Evolutionary conservation across 2,329 filamentous ascomycete species (phyloP).

Genomic region (Metarhizium brunneum): DNA sequence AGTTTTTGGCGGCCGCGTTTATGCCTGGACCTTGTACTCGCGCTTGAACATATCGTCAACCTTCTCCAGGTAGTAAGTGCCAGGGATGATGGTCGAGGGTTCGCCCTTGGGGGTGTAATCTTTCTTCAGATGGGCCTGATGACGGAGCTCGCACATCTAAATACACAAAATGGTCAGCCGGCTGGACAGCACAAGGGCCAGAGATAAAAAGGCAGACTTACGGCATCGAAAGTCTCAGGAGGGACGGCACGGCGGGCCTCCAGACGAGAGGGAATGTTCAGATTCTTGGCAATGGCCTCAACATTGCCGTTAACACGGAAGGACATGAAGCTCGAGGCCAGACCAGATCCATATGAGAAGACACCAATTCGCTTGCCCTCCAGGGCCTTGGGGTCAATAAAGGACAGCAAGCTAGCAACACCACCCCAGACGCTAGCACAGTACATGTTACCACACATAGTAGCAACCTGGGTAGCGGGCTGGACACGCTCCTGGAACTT

Average conservation of each 20-base stretch:
- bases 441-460: constrained; percentile 64
- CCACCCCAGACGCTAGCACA: constrained; percentile 68
- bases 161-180: constrained; percentile 10
- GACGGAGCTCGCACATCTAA: constrained; percentile 70
- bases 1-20: constrained; percentile 15
- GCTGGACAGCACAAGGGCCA: background rate
- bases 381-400: constrained; percentile 52
- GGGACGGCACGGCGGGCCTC: constrained; percentile 55
- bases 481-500: constrained; percentile 69
- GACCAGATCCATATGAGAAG: constrained; percentile 73
- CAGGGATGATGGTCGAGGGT: constrained; percentile 53
- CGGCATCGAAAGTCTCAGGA: constrained; percentile 65
- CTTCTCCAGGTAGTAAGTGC: constrained; percentile 70
- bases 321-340: constrained; percentile 63
- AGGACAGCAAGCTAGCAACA: constrained; percentile 58
- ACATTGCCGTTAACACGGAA: constrained; percentile 66
- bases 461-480: constrained; percentile 66
- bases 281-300: constrained; percentile 54
- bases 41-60: constrained; percentile 83
- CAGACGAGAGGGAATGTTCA: constrained; percentile 62
- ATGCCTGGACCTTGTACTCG: constrained; percentile 68
- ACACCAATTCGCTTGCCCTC: constrained; percentile 65
- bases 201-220: constrained; percentile 20
- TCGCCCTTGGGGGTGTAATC: constrained; percentile 63
- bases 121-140: constrained; percentile 78